Evolutionary conservation across 208 protist genomes (phyloP).

Genomic region (Wallacemonas rigidus): DNA sequence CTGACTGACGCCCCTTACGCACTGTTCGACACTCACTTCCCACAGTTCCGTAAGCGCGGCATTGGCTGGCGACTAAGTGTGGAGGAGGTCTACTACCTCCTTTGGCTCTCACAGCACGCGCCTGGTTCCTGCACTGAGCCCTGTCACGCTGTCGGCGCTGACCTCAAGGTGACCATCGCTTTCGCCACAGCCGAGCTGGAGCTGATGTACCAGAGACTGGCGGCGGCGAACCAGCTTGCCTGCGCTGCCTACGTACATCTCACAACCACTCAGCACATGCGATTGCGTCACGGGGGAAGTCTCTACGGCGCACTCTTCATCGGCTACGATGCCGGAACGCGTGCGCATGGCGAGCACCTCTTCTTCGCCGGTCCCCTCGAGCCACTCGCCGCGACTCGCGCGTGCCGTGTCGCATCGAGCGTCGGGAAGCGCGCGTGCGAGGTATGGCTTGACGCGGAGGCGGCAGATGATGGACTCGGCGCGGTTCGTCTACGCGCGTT

Average conservation of each 20-base stretch:
- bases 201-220: slow-evolving; percentile 21
- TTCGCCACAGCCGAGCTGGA: slow-evolving; percentile 27
- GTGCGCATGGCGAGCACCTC: slow-evolving; percentile 49
- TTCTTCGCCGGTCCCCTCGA: slow-evolving; percentile 55
- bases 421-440: slow-evolving; percentile 55
- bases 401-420: slow-evolving; percentile 48
- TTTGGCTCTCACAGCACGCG: not conserved
- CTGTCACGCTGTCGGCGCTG: too few relatives aligned
- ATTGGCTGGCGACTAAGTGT: slow-evolving; percentile 44
- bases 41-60: slow-evolving; percentile 52
- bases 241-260: slow-evolving; percentile 55
- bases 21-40: slow-evolving; percentile 26
- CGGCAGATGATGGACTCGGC: not conserved
- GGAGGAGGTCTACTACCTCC: slow-evolving; percentile 57
- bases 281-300: slow-evolving; percentile 57
- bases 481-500: not conserved
- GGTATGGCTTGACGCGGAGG: not conserved
- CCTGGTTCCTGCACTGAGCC: too few relatives aligned
- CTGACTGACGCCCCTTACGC: not conserved
- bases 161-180: slow-evolving; percentile 15
- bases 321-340: slow-evolving; percentile 36
- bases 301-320: slow-evolving; percentile 71
- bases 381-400: slow-evolving; percentile 38
- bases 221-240: slow-evolving; percentile 23
- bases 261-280: slow-evolving; percentile 36